Evolutionary conservation across 2,329 filamentous ascomycete genomes (phyloP).

Genomic region (Pseudomassariella vexata): DNA sequence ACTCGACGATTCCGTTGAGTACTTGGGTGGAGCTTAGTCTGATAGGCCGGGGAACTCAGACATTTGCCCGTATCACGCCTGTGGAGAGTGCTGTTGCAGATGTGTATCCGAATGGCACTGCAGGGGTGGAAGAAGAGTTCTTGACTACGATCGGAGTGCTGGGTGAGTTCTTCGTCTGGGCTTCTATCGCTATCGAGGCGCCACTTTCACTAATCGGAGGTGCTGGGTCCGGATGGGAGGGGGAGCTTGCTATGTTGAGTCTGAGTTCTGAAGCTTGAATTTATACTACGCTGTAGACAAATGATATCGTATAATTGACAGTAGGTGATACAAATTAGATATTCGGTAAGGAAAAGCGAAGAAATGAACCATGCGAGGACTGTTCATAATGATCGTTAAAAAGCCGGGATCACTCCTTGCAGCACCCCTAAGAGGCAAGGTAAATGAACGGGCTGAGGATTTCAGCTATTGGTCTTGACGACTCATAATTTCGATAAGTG

Average conservation of each 20-base stretch:
- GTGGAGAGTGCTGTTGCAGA: constrained; percentile 5
- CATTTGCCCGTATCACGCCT: constrained; percentile 19
- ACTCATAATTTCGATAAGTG: no score
- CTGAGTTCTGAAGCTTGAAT: constrained; percentile 21
- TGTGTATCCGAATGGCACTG: constrained; percentile 7
- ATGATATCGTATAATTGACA: no score
- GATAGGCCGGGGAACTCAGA: constrained; percentile 24
- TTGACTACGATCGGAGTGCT: constrained; percentile 35
- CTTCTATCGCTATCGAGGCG: constrained; percentile 37
- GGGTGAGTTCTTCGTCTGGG: constrained; percentile 33
- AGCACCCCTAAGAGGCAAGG: no score
- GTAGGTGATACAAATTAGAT: no score
- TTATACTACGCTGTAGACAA: no score
- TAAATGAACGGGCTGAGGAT: no score
- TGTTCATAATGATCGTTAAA: no score
- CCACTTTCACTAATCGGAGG: constrained; percentile 34
- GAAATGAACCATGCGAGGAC: no score
- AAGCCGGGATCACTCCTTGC: no score
- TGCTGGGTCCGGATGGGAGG: constrained; percentile 21
- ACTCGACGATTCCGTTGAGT: constrained; percentile 23
- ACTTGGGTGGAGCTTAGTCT: constrained; percentile 24
- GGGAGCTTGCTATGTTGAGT: constrained; percentile 22
- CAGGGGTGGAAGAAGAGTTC: constrained; percentile 30
- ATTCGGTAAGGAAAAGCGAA: no score
- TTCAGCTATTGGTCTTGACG: no score